These are phyloP conservation scores for Fusarium citri DNA, from an alignment of 2,329 filamentous ascomycete species.

Conservation along the genomic window DNA sequence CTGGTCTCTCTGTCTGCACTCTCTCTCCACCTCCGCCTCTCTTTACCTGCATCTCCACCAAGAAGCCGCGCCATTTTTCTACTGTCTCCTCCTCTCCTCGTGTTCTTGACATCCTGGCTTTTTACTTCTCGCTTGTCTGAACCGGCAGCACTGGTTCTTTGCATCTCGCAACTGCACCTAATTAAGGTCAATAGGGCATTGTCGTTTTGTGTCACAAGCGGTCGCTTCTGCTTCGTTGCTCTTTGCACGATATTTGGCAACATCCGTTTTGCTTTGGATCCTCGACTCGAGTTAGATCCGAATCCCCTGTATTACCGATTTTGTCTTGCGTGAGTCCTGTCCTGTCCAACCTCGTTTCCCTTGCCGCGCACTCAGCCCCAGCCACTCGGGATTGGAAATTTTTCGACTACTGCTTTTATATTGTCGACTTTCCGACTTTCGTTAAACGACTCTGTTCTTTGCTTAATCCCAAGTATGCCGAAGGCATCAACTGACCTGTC, in stretches of 20 bases:
- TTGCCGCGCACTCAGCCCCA: slow-evolving; percentile 28
- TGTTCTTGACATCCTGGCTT: slow-evolving; percentile 38
- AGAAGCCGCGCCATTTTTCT: slow-evolving; percentile 33
- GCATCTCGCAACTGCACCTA: slow-evolving; percentile 5
- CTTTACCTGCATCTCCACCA: slow-evolving; percentile 26
- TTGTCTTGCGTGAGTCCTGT: slow-evolving; percentile 41
- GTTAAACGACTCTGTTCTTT: neutral
- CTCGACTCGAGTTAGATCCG: slow-evolving; percentile 47
- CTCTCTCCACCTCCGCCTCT: slow-evolving; percentile 26
- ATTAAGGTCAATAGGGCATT: slow-evolving; percentile 6
- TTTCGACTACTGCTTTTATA: slow-evolving; percentile 9
- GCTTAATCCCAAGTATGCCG: neutral
- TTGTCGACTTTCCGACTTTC: neutral
- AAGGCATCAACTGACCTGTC: slow-evolving; percentile 27
- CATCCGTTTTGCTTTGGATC: slow-evolving; percentile 39
- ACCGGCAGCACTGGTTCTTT: slow-evolving; percentile 27
- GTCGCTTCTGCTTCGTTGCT: slow-evolving; percentile 28
- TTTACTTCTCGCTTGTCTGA: slow-evolving; percentile 14
- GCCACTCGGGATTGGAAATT: slow-evolving; percentile 22
- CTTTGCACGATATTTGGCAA: slow-evolving; percentile 38
- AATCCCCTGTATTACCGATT: slow-evolving; percentile 37
- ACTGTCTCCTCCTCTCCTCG: slow-evolving; percentile 30
- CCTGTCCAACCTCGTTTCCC: slow-evolving; percentile 34
- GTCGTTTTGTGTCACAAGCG: slow-evolving; percentile 30
- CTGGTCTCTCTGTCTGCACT: slow-evolving; percentile 13